A percentile compares a stretch with the other conserved stretches of the same genome.
phyloP scores from a whole-genome alignment of 2,329 filamentous ascomycete genomes.

The Colletotrichum viniferum region DNA sequence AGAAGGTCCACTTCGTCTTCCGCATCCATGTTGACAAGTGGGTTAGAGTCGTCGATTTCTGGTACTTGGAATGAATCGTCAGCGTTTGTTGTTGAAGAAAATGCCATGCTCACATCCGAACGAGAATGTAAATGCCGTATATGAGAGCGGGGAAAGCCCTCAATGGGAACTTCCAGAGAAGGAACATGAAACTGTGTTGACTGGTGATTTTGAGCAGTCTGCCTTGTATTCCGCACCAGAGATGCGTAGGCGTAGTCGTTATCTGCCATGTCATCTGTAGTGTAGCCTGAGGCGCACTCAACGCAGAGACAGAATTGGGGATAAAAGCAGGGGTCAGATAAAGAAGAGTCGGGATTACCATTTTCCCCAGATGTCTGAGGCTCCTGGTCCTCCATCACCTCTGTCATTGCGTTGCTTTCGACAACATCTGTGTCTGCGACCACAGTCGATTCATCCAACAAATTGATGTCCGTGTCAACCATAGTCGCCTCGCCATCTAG shows the following conservation, averaged over 20 bases:
- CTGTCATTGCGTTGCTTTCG: not conserved
- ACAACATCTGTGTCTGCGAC: not conserved
- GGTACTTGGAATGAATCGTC: conserved; percentile 27
- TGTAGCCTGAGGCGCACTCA: not conserved
- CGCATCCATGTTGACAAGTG: conserved; percentile 27
- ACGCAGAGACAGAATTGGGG: conserved; percentile 17
- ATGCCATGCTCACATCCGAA: conserved; percentile 22
- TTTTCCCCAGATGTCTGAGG: not conserved
- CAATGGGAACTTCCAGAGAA: not conserved
- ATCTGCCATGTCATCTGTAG: conserved; percentile 10
- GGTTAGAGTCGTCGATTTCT: conserved; percentile 27
- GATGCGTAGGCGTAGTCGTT: not conserved
- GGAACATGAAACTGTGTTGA: not conserved
- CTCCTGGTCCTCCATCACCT: not conserved
- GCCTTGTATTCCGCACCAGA: not conserved
- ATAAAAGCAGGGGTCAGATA: conserved; percentile 1
- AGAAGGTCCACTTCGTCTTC: not conserved
- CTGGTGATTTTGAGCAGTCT: not conserved
- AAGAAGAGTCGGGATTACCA: conserved; percentile 15
- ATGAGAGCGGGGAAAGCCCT: not conserved
- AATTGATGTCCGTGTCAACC: not conserved
- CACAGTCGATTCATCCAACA: not conserved
- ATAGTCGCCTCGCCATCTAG: conserved; percentile 4
- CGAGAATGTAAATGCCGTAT: conserved; percentile 11
- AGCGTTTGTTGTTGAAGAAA: conserved; percentile 27